A percentile compares a stretch with the other conserved stretches of the same genome.
phyloP scores from a whole-genome alignment of 352 stramenopile species.

The Pseudoperonospora humuli region DNA sequence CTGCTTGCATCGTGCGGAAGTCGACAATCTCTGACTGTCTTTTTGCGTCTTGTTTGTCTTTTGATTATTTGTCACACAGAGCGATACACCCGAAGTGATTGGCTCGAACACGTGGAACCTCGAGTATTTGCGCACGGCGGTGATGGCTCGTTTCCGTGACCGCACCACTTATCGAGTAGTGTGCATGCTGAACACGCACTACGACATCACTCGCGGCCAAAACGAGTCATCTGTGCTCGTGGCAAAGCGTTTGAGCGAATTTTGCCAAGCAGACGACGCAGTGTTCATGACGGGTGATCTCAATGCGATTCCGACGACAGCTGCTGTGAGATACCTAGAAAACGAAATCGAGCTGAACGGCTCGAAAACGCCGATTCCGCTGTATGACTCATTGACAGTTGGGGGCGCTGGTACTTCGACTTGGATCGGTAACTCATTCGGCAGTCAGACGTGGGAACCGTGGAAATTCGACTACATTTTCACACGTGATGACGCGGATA shows the following conservation, averaged over 20 bases:
- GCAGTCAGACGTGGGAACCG: no score
- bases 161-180: slow-evolving; percentile 14
- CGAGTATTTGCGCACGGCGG: slow-evolving; percentile 43
- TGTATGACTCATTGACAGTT: no score
- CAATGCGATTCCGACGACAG: slow-evolving; percentile 30
- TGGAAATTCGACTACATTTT: no score
- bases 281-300: slow-evolving; percentile 57
- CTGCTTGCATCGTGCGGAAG: no score
- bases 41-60: no score
- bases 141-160: slow-evolving; percentile 41
- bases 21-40: no score
- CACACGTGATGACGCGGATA: no score
- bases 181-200: slow-evolving; percentile 71
- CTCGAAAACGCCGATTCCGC: slow-evolving; percentile 20
- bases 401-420: no score
- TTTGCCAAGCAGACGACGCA: slow-evolving; percentile 34
- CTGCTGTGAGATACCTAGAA: slow-evolving; percentile 34
- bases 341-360: slow-evolving; percentile 8
- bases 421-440: no score
- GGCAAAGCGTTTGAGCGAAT: slow-evolving; percentile 26
- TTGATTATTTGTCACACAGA: no score
- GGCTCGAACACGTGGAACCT: slow-evolving; percentile 54
- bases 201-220: slow-evolving; percentile 47
- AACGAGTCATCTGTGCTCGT: slow-evolving; percentile 44
- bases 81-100: slow-evolving; percentile 38